A percentile compares a stretch with the other conserved stretches of the same genome.
These are phyloP conservation scores for Leishmania arabica DNA, from an alignment of 208 protist species.

Conservation along the genomic window DNA sequence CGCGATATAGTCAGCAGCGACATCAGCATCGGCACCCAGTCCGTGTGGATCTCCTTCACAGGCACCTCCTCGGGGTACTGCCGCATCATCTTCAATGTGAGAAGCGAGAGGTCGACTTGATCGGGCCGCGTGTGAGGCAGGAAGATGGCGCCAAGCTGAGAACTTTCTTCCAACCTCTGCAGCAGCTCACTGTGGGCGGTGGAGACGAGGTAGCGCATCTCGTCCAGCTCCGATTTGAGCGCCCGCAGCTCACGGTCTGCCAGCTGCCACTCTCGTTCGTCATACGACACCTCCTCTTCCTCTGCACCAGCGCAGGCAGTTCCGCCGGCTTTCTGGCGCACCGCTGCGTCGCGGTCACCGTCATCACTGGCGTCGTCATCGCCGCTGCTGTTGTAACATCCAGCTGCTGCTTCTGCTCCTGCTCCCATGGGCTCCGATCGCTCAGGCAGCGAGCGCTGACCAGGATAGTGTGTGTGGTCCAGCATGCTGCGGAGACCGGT, in stretches of 20 bases:
- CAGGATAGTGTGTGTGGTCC: neutral
- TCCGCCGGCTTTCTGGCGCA: neutral
- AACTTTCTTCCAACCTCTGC: conserved; percentile 46
- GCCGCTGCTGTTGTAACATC: neutral
- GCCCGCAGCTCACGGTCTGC: conserved; percentile 50
- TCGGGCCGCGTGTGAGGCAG: conserved; percentile 66
- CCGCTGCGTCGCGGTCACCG: conserved; percentile 7
- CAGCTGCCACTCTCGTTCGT: conserved; percentile 40
- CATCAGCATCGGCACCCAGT: conserved; percentile 61
- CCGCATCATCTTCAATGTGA: conserved; percentile 69
- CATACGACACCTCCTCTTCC: neutral
- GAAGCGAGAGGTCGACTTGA: conserved; percentile 38
- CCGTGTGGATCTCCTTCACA: conserved; percentile 63
- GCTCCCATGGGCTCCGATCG: neutral
- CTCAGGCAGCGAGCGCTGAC: neutral
- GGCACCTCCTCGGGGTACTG: conserved; percentile 63
- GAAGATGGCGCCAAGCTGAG: conserved; percentile 43
- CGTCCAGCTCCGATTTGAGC: conserved; percentile 57
- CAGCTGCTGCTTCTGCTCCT: neutral
- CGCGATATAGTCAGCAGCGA: conserved; percentile 44
- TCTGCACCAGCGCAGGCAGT: neutral
- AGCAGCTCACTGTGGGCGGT: conserved; percentile 46
- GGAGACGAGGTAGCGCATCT: conserved; percentile 50
- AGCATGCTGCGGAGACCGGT: conserved; percentile 1
- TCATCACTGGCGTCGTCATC: neutral